phyloP scores from a whole-genome alignment of 2,329 filamentous ascomycete species.

The Penicillium capsulatum region DNA sequence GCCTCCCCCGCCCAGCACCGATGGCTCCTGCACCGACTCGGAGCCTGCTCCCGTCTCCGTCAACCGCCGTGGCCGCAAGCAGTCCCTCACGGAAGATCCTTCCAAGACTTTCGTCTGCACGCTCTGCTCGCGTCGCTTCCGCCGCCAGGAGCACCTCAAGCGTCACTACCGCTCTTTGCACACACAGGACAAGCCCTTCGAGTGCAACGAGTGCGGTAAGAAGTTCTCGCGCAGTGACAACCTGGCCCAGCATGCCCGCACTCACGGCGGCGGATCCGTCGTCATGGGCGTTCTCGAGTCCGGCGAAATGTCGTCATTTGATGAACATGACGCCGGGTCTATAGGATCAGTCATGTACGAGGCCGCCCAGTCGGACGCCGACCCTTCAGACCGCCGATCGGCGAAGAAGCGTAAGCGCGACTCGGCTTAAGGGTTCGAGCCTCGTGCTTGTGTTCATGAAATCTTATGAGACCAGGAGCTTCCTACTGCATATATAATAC shows the following conservation, averaged over 20 bases:
- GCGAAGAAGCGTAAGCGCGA: slow-evolving; percentile 78
- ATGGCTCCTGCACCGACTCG: slow-evolving; percentile 49
- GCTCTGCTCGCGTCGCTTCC: slow-evolving; percentile 93
- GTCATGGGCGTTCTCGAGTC: slow-evolving; percentile 84
- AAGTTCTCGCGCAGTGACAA: slow-evolving; percentile 99
- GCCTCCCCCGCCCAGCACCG: slow-evolving; percentile 33
- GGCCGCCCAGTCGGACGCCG: slow-evolving; percentile 64
- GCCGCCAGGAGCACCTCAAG: slow-evolving; percentile 97
- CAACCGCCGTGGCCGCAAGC: slow-evolving; percentile 94
- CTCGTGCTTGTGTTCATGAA: slow-evolving; percentile 26
- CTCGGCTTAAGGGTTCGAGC: slow-evolving; percentile 48
- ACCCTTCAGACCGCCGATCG: slow-evolving; percentile 46
- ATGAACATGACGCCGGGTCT: slow-evolving; percentile 59
- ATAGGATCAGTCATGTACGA: slow-evolving; percentile 79
- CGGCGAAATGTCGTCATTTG: slow-evolving; percentile 51
- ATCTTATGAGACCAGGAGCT: slow-evolving; percentile 40
- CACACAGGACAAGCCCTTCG: slow-evolving; percentile 97
- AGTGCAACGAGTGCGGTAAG: slow-evolving; percentile 97
- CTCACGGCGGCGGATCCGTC: slow-evolving; percentile 83
- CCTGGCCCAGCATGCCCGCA: slow-evolving; percentile 90
- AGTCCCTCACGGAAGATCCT: slow-evolving; percentile 94
- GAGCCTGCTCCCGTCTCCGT: slow-evolving; percentile 50
- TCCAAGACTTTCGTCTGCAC: slow-evolving; percentile 98
- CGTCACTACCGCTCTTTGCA: slow-evolving; percentile 97
- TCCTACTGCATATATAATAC: slow-evolving; percentile 32